phyloP scores from a whole-genome alignment of 768 basidiomycete genomes.

The Cystofilobasidium capitatum region DNA sequence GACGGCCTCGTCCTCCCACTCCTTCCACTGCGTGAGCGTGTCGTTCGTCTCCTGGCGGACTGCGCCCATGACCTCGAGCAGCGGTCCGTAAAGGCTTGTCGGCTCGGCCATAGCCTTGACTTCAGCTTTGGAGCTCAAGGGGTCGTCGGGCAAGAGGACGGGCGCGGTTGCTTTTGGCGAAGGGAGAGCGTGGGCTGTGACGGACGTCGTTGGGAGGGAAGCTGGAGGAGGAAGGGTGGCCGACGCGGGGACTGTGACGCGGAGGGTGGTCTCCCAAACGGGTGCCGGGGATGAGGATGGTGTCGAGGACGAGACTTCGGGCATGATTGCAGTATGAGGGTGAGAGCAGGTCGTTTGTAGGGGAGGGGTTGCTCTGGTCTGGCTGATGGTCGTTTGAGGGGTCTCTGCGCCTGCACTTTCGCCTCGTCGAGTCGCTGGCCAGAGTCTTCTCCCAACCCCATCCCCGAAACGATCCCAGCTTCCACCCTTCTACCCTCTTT shows the following conservation, averaged over 20 bases:
- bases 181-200: conserved; percentile 6
- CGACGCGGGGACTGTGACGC: not conserved
- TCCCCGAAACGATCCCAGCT: too few relatives aligned
- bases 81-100: conserved; percentile 20
- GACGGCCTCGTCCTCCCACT: conserved; percentile 25
- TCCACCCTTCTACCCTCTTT: too few relatives aligned
- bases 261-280: not conserved
- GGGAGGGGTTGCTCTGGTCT: too few relatives aligned
- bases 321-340: not conserved
- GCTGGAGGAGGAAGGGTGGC: not conserved
- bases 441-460: too few relatives aligned
- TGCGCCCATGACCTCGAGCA: conserved; percentile 11
- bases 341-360: too few relatives aligned
- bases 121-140: conserved; percentile 19
- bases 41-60: conserved; percentile 14
- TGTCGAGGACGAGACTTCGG: too few relatives aligned
- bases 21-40: conserved; percentile 23
- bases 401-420: too few relatives aligned
- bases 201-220: not conserved
- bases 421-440: too few relatives aligned
- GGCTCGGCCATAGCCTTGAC: conserved; percentile 24
- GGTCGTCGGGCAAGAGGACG: conserved; percentile 14
- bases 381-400: too few relatives aligned
- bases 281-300: not conserved
- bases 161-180: conserved; percentile 10